Evolutionary conservation across 1,139 yeast species (phyloP), one percentile per base, ranked within the genome.

Genomic region (Saccharomyces uvarum): DNA sequence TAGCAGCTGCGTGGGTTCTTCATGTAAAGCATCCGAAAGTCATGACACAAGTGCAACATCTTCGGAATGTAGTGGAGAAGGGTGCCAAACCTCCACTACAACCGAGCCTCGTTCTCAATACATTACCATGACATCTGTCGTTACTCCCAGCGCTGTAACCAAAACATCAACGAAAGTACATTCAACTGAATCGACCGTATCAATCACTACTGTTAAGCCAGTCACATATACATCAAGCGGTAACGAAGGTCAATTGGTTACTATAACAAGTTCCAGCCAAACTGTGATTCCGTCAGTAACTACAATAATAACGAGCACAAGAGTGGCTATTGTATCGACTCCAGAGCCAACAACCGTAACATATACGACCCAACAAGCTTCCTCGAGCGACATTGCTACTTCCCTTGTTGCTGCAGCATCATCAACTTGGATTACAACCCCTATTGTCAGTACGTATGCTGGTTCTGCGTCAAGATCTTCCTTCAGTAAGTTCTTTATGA

Each of bases 201-300:
- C 55, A 28, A 29, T 57, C 9, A 60, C 63, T n/a, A 52, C 55
- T 14, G 32, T 56, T 4, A 29, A 52, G 4, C 54, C 59, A 24
- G 47, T 56, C 8, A 55, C 60, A 27, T 24, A 51, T 8, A 54
- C 57, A 9, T 50, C 61, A 6, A 47, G 56, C 38, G 24, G 53
- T 26, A 52, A 52, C 11, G 44, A 51, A 21, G 55, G 54, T 14
- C 47, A 56, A n/a, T 21, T 54, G 27, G 44, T 52, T 4, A 55
- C 58, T 13, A 51, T 57, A 29, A 56, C 59, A 8, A 56, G 55
- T 19, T 54, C 61, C 5, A 42, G 26, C n/a, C 49, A 54, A 8
- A 53, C 49, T 19, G 48, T 50, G 7, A n/a, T 53, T 3, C 50
- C 56, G 1, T 46, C 51, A 2, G 53, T 51, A 3, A 55, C 59